Evolutionary conservation across 2,329 filamentous ascomycete species (phyloP), one percentile per base, ranked within the genome.

Genomic region (Colletotrichum sp.): DNA sequence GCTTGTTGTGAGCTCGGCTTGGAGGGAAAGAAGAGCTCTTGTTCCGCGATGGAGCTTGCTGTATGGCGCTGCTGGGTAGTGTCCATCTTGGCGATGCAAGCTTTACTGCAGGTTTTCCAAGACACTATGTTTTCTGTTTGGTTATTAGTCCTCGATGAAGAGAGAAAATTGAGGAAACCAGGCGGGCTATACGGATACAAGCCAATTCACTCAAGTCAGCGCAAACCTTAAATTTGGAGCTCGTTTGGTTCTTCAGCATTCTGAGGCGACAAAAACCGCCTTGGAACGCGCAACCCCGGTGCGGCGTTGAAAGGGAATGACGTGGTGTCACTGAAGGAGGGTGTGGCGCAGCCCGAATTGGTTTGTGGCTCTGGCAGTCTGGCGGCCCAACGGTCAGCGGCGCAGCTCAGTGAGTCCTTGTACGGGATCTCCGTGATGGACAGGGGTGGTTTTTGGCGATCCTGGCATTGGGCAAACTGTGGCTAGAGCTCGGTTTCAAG

Each of bases 231-330:
- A 72, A 75, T 72, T 72, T 32, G 52, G 44, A 49, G 44, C 44
- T 49, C 36, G 30, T 32, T 70, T 63, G 55, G 55, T 26, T 39
- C 57, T 57, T 36, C 26, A 49, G 18, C 72, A 59, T 7, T 15
- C 16, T 30, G 69, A 68, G 70, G 69, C 70, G 64, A 67, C 5
- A 32, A 57, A 69, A 64, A 32, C 28, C 28, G 57, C 60, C 69
- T 76, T 63, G 69, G 59, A 69, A 76, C 73, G 57, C 73, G 69
- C 64, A 73, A 73, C 39, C 44, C 59, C 32, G 57, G 39, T 62
- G 69, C 73, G 69, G 69, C 62, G 63, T 68, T 21, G 57, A 32
- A n/a, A n/a, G n/a, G n/a, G n/a, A n/a, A 76, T 76, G 73, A 76
- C 73, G 73, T 76, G 73, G 52, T 73, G 66, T 63, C 55, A 52